phyloP scores from a whole-genome alignment of 345 rosid species.

The Microthlaspi erraticum region DNA sequence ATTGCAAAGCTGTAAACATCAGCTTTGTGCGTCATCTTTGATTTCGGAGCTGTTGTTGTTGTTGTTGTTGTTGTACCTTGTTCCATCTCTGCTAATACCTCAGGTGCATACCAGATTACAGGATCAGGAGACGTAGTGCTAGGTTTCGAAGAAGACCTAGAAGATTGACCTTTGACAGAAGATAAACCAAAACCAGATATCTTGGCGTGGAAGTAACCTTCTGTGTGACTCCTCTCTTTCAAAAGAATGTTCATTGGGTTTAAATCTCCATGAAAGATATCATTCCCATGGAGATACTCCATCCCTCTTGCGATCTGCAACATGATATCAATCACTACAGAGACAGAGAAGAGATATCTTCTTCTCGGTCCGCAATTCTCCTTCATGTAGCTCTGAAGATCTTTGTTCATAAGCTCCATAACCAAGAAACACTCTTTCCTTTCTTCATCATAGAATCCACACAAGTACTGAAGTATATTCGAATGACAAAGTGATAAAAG shows the following conservation, averaged over 20 bases:
- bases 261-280: slow-evolving; percentile 71
- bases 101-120: slow-evolving; percentile 84
- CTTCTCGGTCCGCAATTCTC: slow-evolving; percentile 72
- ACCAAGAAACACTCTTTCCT: slow-evolving; percentile 72
- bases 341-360: slow-evolving; percentile 55
- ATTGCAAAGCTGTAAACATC: slow-evolving; percentile 94
- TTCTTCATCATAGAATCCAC: slow-evolving; percentile 77
- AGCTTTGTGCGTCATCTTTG: slow-evolving; percentile 69
- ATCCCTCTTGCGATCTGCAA: slow-evolving; percentile 88
- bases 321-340: slow-evolving; percentile 75
- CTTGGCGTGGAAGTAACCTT: slow-evolving; percentile 79
- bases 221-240: slow-evolving; percentile 63
- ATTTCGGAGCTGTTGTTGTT: slow-evolving; percentile 14
- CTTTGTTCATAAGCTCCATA: slow-evolving; percentile 84
- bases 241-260: slow-evolving; percentile 68
- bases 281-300: slow-evolving; percentile 78
- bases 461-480: slow-evolving; percentile 67
- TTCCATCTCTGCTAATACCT: slow-evolving; percentile 69
- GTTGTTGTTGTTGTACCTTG: slow-evolving; percentile 24
- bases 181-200: slow-evolving; percentile 70
- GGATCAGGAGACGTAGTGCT: slow-evolving; percentile 40
- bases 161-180: slow-evolving; percentile 44
- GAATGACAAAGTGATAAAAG: slow-evolving; percentile 79
- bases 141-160: slow-evolving; percentile 42
- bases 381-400: slow-evolving; percentile 60